Percentiles rank a stretch among this genome's conserved stretches.
Conservation (phyloP, 768 basidiomycete genomes). For the Pisolithus sp. region DNA sequence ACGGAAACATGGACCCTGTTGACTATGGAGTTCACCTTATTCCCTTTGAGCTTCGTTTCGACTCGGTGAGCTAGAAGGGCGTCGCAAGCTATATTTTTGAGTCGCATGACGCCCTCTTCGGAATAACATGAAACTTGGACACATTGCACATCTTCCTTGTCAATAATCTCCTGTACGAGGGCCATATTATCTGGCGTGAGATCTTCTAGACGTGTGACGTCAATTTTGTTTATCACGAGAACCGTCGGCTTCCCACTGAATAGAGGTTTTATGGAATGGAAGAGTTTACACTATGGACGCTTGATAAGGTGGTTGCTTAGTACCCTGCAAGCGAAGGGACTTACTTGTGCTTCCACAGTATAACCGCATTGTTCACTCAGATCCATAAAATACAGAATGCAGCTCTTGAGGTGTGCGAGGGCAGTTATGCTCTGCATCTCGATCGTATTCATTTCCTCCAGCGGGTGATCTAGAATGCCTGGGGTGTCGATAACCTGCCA, state of each 20-base stretch:
- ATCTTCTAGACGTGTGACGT: slow-evolving; percentile 84
- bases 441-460: slow-evolving; percentile 99
- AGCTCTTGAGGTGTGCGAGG: slow-evolving; percentile 90
- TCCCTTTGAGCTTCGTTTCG: slow-evolving; percentile 89
- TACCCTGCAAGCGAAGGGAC: slow-evolving; percentile 17
- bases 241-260: slow-evolving; percentile 90
- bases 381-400: slow-evolving; percentile 98
- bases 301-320: background rate
- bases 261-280: slow-evolving; percentile 98
- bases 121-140: slow-evolving; percentile 92
- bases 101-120: slow-evolving; percentile 96
- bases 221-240: slow-evolving; percentile 97
- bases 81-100: slow-evolving; percentile 94
- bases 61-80: slow-evolving; percentile 92
- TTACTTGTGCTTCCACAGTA: slow-evolving; percentile 89
- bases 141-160: slow-evolving; percentile 59
- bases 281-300: slow-evolving; percentile 78
- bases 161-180: slow-evolving; percentile 84
- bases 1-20: slow-evolving; percentile 96
- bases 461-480: slow-evolving; percentile 93
- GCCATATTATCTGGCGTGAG: slow-evolving; percentile 67
- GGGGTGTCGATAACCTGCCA: slow-evolving; percentile 99
- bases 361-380: slow-evolving; percentile 98
- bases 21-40: slow-evolving; percentile 84
- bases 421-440: slow-evolving; percentile 99